These are phyloP conservation scores for Limnomonas spitsbergensis DNA, from an alignment of 139 green algal genomes.

Conservation along the genomic window DNA sequence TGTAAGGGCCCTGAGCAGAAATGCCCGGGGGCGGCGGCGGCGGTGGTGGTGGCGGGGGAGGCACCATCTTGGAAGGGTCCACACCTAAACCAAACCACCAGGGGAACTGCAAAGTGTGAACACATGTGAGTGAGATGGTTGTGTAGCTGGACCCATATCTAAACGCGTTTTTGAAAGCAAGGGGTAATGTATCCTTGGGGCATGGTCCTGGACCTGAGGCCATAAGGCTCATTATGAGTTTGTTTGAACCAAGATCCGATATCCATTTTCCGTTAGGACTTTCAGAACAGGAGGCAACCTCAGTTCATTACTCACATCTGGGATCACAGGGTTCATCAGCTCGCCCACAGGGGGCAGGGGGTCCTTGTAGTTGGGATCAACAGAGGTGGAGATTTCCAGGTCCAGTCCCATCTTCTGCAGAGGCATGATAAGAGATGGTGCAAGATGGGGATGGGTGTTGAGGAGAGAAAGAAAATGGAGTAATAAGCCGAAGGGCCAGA, in stretches of 20 bases:
- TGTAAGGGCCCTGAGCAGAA: conserved; percentile 50
- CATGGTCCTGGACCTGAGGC: too few relatives aligned
- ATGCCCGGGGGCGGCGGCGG: conserved; percentile 42
- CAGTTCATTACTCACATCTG: too few relatives aligned
- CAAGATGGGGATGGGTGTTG: neutral
- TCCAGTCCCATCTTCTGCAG: conserved; percentile 36
- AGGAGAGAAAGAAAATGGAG: neutral
- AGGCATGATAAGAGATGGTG: neutral
- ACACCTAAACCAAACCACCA: conserved; percentile 47
- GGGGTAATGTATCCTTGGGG: neutral
- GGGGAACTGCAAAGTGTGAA: conserved; percentile 30
- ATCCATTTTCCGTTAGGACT: neutral
- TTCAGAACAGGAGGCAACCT: neutral
- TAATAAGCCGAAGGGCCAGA: neutral
- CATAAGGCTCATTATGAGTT: too few relatives aligned
- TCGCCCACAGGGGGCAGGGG: conserved; percentile 33
- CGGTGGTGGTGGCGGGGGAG: conserved; percentile 25
- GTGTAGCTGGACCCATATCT: neutral
- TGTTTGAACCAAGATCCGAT: neutral
- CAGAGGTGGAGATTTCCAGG: conserved; percentile 24
- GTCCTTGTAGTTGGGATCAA: conserved; percentile 34
- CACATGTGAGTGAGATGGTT: neutral
- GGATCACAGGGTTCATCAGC: too few relatives aligned
- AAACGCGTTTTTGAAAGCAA: neutral
- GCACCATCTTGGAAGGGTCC: conserved; percentile 31